Conservation (phyloP, 1,284 basidiomycete species). For the Microstroma glucosiphilum region DNA sequence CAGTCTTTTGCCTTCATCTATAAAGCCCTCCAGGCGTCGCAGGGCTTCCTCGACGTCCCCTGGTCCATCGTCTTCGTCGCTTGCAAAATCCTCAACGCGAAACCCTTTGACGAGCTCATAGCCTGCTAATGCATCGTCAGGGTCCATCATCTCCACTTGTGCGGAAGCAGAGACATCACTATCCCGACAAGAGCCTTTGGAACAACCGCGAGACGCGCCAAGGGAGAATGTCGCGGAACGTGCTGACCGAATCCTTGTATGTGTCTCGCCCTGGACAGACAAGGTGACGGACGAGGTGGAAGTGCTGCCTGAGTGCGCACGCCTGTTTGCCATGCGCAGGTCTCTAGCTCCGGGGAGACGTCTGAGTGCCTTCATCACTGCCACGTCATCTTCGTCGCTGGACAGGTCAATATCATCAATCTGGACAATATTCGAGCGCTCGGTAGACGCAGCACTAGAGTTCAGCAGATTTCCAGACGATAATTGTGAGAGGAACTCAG, state of each 20-base stretch:
- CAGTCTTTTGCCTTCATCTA: slow-evolving; percentile 40
- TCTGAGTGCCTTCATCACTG: slow-evolving; percentile 35
- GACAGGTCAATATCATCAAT: slow-evolving; percentile 46
- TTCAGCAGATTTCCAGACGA: too few species aligned
- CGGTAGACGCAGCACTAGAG: not conserved
- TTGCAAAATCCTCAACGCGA: slow-evolving; percentile 24
- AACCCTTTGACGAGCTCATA: slow-evolving; percentile 46
- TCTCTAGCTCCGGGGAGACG: slow-evolving; percentile 41
- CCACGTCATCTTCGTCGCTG: slow-evolving; percentile 42
- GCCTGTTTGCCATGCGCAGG: slow-evolving; percentile 35
- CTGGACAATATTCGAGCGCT: slow-evolving; percentile 38
- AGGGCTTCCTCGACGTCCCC: slow-evolving; percentile 44
- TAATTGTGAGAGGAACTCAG: too few species aligned
- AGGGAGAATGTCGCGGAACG: not conserved
- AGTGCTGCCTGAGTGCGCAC: too few species aligned
- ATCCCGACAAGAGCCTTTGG: slow-evolving; percentile 7
- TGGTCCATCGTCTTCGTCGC: slow-evolving; percentile 36
- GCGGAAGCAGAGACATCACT: slow-evolving; percentile 14
- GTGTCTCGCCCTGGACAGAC: too few species aligned
- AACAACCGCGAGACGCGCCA: not conserved
- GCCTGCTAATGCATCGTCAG: slow-evolving; percentile 39
- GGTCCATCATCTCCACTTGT: slow-evolving; percentile 39
- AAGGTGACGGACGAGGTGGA: too few species aligned
- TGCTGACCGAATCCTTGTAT: not conserved
- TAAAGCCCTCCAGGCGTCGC: slow-evolving; percentile 39